Conservation (phyloP, 345 rosid species). For the Microthlaspi erraticum region DNA sequence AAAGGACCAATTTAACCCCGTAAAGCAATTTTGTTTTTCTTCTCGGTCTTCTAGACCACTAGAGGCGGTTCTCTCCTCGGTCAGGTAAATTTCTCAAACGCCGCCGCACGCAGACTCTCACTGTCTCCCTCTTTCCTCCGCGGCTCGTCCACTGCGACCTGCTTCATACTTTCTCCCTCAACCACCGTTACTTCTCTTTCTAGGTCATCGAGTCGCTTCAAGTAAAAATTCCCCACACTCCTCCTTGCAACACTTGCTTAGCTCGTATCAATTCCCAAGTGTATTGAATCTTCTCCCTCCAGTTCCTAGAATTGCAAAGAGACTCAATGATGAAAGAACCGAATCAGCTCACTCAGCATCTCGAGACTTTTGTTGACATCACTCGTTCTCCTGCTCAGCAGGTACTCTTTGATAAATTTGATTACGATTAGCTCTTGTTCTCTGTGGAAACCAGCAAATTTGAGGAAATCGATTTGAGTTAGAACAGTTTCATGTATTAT, state of each 20-base stretch:
- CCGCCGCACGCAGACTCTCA: slow-evolving; percentile 7
- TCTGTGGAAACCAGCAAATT: not conserved
- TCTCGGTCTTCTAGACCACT: too few relatives aligned
- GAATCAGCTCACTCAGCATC: slow-evolving; percentile 56
- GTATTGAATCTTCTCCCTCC: not conserved
- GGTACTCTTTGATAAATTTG: slow-evolving; percentile 44
- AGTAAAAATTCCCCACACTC: not conserved
- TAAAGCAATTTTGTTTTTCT: too few relatives aligned
- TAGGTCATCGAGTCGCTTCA: not conserved
- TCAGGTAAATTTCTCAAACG: not conserved
- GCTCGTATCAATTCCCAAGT: not conserved
- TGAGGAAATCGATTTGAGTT: not conserved
- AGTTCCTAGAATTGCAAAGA: not conserved
- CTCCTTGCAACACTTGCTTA: not conserved
- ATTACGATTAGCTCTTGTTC: not conserved
- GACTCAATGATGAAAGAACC: slow-evolving; percentile 52
- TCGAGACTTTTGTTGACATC: slow-evolving; percentile 68
- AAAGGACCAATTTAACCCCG: too few relatives aligned
- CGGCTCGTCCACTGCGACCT: not conserved
- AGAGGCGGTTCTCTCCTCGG: too few relatives aligned
- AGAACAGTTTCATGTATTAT: not conserved
- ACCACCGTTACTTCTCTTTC: not conserved
- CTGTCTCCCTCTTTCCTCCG: not conserved
- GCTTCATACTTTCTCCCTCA: not conserved
- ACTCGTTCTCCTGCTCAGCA: slow-evolving; percentile 63